These are phyloP conservation scores for Aureobasidium pullulans DNA, from an alignment of 2,329 filamentous ascomycete species.

Conservation along the genomic window DNA sequence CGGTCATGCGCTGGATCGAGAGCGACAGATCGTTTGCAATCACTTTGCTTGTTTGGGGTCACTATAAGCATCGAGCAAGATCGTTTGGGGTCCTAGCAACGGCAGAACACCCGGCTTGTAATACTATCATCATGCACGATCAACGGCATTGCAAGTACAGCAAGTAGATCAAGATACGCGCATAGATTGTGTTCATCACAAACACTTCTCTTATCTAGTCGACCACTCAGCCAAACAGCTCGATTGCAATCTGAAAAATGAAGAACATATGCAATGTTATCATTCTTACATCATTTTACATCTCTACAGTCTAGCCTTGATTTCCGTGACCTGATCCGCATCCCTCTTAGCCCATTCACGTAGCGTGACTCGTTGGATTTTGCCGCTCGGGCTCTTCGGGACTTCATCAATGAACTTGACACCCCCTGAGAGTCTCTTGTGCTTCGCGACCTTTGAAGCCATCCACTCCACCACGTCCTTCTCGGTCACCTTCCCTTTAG, in stretches of 20 bases:
- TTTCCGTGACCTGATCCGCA: constrained; percentile 26
- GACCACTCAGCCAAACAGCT: too few species aligned
- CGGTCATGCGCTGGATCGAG: neutral
- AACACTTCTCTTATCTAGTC: too few species aligned
- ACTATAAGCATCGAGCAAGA: too few species aligned
- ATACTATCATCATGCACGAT: too few species aligned
- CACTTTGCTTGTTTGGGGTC: too few species aligned
- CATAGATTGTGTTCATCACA: too few species aligned
- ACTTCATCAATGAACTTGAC: constrained; percentile 50
- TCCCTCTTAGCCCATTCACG: constrained; percentile 52
- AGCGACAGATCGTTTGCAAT: neutral
- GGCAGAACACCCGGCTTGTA: too few species aligned
- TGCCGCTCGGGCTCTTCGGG: constrained; percentile 51
- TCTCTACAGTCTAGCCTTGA: constrained; percentile 19
- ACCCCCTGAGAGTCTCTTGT: constrained; percentile 35
- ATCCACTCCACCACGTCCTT: constrained; percentile 32
- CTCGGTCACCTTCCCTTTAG: constrained; percentile 24
- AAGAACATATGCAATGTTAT: too few species aligned
- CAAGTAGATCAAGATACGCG: too few species aligned
- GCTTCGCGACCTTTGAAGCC: constrained; percentile 31
- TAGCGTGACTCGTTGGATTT: constrained; percentile 51
- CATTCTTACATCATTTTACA: neutral
- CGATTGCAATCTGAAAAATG: too few species aligned
- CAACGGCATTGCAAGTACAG: too few species aligned
- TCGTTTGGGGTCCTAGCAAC: too few species aligned